A percentile compares a stretch with the other conserved stretches of the same genome.
phyloP scores from a whole-genome alignment of 306 rosid genomes.

The Corylus americana region DNA sequence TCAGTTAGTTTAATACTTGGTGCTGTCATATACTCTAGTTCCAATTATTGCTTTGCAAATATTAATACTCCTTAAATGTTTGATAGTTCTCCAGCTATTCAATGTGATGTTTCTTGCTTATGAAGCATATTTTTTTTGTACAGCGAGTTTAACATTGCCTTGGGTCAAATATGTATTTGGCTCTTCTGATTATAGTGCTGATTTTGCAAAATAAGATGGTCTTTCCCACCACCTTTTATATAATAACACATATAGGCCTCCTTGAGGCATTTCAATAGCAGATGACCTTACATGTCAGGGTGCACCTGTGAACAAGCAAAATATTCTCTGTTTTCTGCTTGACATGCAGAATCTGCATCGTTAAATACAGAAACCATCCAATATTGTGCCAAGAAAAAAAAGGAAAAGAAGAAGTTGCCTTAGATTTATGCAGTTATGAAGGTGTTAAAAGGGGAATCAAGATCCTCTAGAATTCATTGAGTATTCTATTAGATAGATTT shows the following conservation, averaged over 20 bases:
- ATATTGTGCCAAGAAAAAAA: background rate
- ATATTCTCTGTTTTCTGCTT: background rate
- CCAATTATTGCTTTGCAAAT: background rate
- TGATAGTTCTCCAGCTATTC: background rate
- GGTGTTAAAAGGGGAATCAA: background rate
- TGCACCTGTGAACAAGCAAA: background rate
- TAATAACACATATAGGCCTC: background rate
- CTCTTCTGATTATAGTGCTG: background rate
- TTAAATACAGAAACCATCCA: background rate
- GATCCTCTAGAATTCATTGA: no score
- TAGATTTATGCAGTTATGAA: background rate
- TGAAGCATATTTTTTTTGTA: background rate
- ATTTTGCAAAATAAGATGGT: background rate
- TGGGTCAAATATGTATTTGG: background rate
- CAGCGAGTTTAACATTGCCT: background rate
- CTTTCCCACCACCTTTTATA: background rate
- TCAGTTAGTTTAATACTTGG: background rate
- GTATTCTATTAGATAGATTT: no score
- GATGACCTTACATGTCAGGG: background rate
- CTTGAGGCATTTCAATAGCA: background rate
- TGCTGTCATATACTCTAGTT: background rate
- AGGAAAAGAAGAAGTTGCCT: background rate
- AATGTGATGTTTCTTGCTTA: background rate
- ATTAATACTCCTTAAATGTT: background rate
- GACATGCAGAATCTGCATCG: background rate